Evolutionary conservation across 108 stramenopile species (phyloP), one percentile per base, ranked within the genome.

Genomic region (Nitzschia putrida): DNA sequence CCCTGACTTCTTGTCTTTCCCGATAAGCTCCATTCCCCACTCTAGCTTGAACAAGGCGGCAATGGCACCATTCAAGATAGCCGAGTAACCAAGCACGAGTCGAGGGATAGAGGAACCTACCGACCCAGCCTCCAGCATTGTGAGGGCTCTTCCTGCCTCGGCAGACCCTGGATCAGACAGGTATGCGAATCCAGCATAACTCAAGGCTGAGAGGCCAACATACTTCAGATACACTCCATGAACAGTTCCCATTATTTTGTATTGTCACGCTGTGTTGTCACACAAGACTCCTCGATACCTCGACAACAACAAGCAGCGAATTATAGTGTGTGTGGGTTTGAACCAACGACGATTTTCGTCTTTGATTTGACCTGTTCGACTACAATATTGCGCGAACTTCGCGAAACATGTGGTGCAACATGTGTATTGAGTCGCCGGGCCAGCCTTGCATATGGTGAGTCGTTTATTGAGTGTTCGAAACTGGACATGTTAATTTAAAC

Each of bases 161-260:
- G 45, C 26, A 64, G 49, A 68, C 53, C 43, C 66, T 18, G 47
- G 47, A 49, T 49, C 47, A 34, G 75, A 56, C 44, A 92, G 56
- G 41, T 78, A 63, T 24, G 78, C 73, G 64, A 86, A 91, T 23
- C 93, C 87, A 5, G 79, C 83, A 70, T 85, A 84, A 16, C 89
- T 90, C 18, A 91, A 51, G 26, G 78, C 90, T 16, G 87, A 86
- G 14, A 94, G 75, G 40, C 85, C 93, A 41, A 95, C 93, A 69
- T 95, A 95, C 66, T 95, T 95, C 24, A 95, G 77, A 63, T 91
- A 91, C 0, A 90, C 88, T 59, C 93, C 93, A 66, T 95, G 90
- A 41, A 95, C 93, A 38, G 93, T 88, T 42, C 90, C 90, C 91
- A 94, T 94, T 58, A 13, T 78, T 16, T 49, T 49, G 14, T 18